A percentile compares a stretch with the other conserved stretches of the same genome.
These are phyloP conservation scores for Suillus cothurnatus DNA, from an alignment of 768 basidiomycete genomes.

Conservation along the genomic window DNA sequence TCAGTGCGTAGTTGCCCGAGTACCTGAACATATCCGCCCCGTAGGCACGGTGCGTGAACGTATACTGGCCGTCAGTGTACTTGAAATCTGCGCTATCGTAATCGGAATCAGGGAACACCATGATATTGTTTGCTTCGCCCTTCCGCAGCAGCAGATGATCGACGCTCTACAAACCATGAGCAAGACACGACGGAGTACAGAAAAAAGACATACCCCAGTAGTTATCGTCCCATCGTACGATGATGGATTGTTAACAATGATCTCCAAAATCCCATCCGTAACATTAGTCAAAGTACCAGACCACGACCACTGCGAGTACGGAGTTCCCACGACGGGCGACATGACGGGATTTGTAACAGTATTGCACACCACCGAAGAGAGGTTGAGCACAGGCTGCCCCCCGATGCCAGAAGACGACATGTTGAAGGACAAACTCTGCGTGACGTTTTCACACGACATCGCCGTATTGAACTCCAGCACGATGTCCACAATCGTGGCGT, in stretches of 20 bases:
- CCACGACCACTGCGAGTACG: constrained; percentile 70
- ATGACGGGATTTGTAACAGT: constrained; percentile 50
- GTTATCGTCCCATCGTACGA: constrained; percentile 41
- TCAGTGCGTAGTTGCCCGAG: constrained; percentile 79
- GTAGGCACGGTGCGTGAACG: constrained; percentile 77
- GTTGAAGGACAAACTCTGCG: constrained; percentile 61
- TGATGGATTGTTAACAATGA: constrained; percentile 62
- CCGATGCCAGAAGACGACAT: constrained; percentile 71
- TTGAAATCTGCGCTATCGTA: constrained; percentile 67
- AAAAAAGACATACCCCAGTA: constrained; percentile 50
- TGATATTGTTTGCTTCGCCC: constrained; percentile 70
- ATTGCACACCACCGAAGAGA: constrained; percentile 47
- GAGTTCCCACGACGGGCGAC: constrained; percentile 53
- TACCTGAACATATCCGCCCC: constrained; percentile 90
- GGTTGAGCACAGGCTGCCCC: constrained; percentile 52
- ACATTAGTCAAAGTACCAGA: constrained; percentile 72
- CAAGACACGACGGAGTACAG: constrained; percentile 7
- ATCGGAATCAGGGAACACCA: constrained; percentile 86
- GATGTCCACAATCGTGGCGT: constrained; percentile 62
- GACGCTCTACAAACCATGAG: constrained; percentile 43
- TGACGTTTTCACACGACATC: constrained; percentile 78
- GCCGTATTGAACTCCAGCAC: constrained; percentile 74
- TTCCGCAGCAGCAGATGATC: constrained; percentile 86
- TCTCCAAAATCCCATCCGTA: constrained; percentile 80
- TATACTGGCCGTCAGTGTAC: constrained; percentile 63